These are phyloP conservation scores for Selaginella moellendorffii DNA, from an alignment of 75 land plant species.

Conservation along the genomic window DNA sequence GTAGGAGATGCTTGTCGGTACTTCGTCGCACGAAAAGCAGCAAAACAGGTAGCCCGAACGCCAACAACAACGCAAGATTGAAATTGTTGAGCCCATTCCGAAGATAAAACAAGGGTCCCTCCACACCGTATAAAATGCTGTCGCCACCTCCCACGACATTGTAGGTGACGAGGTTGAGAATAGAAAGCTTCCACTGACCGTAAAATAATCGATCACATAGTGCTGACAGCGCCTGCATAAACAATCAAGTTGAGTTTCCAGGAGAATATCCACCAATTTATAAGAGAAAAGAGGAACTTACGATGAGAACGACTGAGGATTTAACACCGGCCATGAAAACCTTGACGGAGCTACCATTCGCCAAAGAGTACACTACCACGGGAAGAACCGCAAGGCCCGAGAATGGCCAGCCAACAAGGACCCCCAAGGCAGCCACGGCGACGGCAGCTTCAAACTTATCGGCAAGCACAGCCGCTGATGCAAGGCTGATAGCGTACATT, in stretches of 20 bases:
- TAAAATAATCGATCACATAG: conserved; percentile 60
- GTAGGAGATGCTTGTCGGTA: conserved; percentile 34
- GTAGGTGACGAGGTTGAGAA: conserved; percentile 69
- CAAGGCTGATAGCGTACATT: conserved; percentile 79
- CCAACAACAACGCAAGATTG: conserved; percentile 69
- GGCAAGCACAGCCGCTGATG: conserved; percentile 63
- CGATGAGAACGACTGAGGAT: conserved; percentile 47
- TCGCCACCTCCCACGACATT: conserved; percentile 89
- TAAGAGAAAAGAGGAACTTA: conserved; percentile 22
- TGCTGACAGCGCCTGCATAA: conserved; percentile 61
- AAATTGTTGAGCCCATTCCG: conserved; percentile 83
- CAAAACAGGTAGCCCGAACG: conserved; percentile 43
- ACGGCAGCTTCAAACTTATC: conserved; percentile 48
- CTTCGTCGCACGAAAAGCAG: conserved; percentile 10
- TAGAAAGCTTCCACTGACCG: conserved; percentile 82
- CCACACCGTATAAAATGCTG: conserved; percentile 89
- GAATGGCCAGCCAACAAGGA: conserved; percentile 98
- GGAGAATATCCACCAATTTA: background rate
- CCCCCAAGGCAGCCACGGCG: conserved; percentile 48
- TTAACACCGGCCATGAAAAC: conserved; percentile 47
- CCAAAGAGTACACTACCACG: conserved; percentile 49
- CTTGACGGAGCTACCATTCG: conserved; percentile 32
- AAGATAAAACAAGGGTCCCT: conserved; percentile 70
- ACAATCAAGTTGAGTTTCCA: background rate
- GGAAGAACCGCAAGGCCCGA: conserved; percentile 69